Conservation (phyloP, 2,329 filamentous ascomycete species). For the Sarocladiaceae sp. region DNA sequence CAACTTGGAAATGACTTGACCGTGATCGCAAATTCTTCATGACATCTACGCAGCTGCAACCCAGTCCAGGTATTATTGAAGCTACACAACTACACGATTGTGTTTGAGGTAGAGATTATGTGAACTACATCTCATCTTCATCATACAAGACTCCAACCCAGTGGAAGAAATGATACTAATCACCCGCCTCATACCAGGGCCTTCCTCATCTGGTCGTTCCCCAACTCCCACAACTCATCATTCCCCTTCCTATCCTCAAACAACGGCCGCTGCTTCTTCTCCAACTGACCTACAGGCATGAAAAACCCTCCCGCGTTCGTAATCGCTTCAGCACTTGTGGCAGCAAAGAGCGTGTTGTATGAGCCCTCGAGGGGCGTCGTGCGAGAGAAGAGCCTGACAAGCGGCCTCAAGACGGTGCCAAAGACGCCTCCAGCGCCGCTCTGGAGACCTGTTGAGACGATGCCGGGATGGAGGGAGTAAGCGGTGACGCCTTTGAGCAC, state of each 20-base stretch:
- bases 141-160: no score
- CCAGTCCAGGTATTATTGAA: no score
- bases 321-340: slow-evolving; percentile 14
- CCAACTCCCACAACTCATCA: slow-evolving; percentile 10
- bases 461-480: slow-evolving; percentile 18
- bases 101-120: no score
- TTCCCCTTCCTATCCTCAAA: slow-evolving; percentile 15
- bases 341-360: slow-evolving; percentile 17
- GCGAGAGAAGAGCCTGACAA: slow-evolving; percentile 13
- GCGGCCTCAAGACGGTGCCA: slow-evolving; percentile 13
- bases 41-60: no score
- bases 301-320: slow-evolving; percentile 13
- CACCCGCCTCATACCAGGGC: not conserved
- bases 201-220: not conserved
- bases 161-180: no score
- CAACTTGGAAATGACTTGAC: no score
- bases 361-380: slow-evolving; percentile 16
- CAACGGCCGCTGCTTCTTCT: slow-evolving; percentile 15
- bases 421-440: slow-evolving; percentile 13
- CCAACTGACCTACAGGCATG: slow-evolving; percentile 15
- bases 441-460: slow-evolving; percentile 17
- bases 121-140: no score
- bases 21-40: no score
- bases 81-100: no score
- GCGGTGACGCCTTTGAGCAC: slow-evolving; percentile 15